phyloP scores from a whole-genome alignment of 2,329 filamentous ascomycete genomes.

The Curvularia verruculosa region DNA sequence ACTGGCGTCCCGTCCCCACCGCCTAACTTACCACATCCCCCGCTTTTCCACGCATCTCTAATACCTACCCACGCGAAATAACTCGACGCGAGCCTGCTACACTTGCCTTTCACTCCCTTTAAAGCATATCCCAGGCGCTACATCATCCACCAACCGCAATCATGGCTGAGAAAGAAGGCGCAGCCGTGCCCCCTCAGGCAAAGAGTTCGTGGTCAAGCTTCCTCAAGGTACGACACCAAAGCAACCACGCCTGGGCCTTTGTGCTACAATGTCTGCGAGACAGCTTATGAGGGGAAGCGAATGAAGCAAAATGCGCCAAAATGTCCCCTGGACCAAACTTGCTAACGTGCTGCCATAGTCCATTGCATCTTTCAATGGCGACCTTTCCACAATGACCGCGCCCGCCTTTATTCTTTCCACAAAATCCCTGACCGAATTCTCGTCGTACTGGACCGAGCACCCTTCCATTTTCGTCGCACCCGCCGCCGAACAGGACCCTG shows the following conservation, averaged over 20 bases:
- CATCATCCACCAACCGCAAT: constrained; percentile 9
- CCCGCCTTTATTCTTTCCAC: constrained; percentile 63
- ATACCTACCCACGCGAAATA: constrained; percentile 3
- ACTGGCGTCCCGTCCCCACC: constrained; percentile 7
- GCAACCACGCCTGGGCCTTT: neutral
- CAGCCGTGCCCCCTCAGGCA: constrained; percentile 54
- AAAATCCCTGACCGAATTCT: constrained; percentile 62
- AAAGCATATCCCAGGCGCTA: neutral
- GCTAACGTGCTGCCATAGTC: constrained; percentile 46
- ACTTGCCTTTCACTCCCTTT: neutral
- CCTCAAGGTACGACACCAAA: constrained; percentile 50
- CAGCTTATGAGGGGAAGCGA: no score
- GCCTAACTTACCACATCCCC: constrained; percentile 5
- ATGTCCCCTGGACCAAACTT: neutral
- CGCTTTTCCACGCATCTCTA: constrained; percentile 10
- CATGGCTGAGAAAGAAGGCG: constrained; percentile 50
- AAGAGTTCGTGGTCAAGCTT: constrained; percentile 58
- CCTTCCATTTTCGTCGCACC: constrained; percentile 77
- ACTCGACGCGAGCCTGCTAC: neutral
- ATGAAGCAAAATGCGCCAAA: constrained; percentile 5
- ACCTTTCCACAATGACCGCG: constrained; percentile 62
- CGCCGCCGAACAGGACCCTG: constrained; percentile 76
- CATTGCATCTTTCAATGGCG: constrained; percentile 62
- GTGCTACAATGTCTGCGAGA: neutral
- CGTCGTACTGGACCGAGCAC: constrained; percentile 64